Evolutionary conservation across 805 yeast genomes (phyloP).

Genomic region (Cyberlindnera petersonii): DNA sequence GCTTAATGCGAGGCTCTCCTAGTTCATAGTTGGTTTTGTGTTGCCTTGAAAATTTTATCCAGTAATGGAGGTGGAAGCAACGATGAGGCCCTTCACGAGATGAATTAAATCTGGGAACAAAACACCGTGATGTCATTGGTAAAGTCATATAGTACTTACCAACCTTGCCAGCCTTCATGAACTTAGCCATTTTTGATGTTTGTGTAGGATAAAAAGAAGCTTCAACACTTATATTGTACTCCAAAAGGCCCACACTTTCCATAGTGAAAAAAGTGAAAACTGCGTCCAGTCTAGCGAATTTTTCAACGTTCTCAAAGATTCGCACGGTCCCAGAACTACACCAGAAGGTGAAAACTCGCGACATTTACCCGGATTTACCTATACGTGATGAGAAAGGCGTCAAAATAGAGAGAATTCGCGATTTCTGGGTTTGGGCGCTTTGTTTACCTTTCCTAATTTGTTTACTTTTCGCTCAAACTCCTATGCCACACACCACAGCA

Average conservation of each 20-base stretch:
- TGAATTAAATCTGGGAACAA: not conserved
- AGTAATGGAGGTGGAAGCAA: too few species aligned
- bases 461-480: constrained; percentile 2
- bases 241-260: constrained; percentile 6
- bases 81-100: too few species aligned
- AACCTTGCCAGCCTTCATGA: constrained; percentile 97
- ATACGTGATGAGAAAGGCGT: too few species aligned
- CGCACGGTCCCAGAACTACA: constrained; percentile 24
- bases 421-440: too few species aligned
- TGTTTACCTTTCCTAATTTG: too few species aligned
- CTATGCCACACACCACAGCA: too few species aligned
- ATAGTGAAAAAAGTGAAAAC: constrained; percentile 23
- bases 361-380: not conserved
- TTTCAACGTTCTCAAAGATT: constrained; percentile 21
- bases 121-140: not conserved
- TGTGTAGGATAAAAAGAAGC: constrained; percentile 3
- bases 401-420: too few species aligned
- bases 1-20: too few species aligned
- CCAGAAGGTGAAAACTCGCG: not conserved
- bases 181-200: constrained; percentile 78
- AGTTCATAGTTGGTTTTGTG: too few species aligned
- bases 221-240: constrained; percentile 4
- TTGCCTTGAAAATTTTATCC: too few species aligned
- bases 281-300: constrained; percentile 26
- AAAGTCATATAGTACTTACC: constrained; percentile 49